Conservation (phyloP, 495 filamentous ascomycete species). For the Penicillium steckii region DNA sequence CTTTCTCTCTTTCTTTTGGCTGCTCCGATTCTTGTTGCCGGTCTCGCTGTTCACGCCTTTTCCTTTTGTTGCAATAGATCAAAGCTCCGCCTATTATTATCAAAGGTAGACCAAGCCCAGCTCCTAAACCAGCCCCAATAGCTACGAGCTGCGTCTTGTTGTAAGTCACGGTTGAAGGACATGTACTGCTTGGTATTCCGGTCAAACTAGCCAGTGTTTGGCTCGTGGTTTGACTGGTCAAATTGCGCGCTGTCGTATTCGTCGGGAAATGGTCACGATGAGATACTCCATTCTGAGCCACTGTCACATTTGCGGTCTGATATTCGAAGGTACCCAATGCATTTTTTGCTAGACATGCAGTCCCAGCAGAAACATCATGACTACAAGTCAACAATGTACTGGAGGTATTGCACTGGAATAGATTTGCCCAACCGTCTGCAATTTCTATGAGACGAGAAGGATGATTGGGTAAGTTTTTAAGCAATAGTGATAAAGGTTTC, state of each 20-base stretch:
- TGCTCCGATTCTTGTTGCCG: neutral
- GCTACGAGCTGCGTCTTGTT: neutral
- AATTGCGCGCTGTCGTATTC: neutral
- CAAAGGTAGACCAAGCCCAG: constrained; percentile 1
- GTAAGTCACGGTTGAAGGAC: neutral
- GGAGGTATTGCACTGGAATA: neutral
- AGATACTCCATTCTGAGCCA: constrained; percentile 1
- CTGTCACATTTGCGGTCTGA: neutral
- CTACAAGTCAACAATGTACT: neutral
- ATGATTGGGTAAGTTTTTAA: neutral
- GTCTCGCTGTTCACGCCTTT: neutral
- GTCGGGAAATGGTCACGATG: neutral
- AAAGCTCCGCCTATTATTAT: neutral
- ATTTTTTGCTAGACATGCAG: neutral
- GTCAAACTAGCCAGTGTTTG: neutral
- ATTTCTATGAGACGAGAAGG: neutral
- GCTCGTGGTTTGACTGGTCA: neutral
- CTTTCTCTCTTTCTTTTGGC: neutral
- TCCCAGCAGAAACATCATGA: neutral
- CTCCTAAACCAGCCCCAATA: neutral
- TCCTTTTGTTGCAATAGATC: neutral
- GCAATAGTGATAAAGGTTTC: too few relatives aligned
- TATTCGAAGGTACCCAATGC: neutral
- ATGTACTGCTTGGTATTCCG: neutral
- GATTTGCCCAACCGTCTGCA: neutral